Evolutionary conservation across 495 filamentous ascomycete genomes (phyloP), one percentile per base, ranked within the genome.

Genomic region (Penicillium coffeae): DNA sequence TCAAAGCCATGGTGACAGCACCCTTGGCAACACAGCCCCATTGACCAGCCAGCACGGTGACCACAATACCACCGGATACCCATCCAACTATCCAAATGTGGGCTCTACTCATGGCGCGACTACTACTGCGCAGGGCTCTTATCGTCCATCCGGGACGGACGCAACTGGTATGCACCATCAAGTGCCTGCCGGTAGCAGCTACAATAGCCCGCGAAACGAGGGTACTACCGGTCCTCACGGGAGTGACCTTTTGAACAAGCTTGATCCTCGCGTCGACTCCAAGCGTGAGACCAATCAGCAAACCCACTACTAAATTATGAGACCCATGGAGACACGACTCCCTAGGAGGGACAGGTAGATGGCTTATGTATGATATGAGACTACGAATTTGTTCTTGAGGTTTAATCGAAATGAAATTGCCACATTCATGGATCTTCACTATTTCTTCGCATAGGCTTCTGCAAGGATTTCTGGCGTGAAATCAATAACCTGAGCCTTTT

Each of bases 201-300:
- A 66, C 33, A 68, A 58, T 33, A 70, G 52, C 21, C 37, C 58
- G 25, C 55, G 54, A 8, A 42, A 54, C 37, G 59, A 36, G 13
- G 35, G 32, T 21, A 57, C 58, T 43, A 34, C 52, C 8, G 68
- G 68, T 20, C 67, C 65, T 16, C 67, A 70, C 21, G n/a, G 56
- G 36, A 62, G 63, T 32, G 66, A 75, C 45, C 44, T 65, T 22
- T 62, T 50, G 12, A 72, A 71, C 54, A 66, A 68, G 40, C 41
- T 69, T 8, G 74, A 79, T 52, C 76, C 76, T 27, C 62, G 72
- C 30, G 64, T 75, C 14, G 64, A 70, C 48, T 62, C 56, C 13
- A 48, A 61, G 22, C 34, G 33, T 33, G 33, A 38, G 10, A 30
- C 19, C 6, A 21, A 4, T 10, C 25, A 30, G 25, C 25, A 10